Conservation (phyloP, 2,329 filamentous ascomycete species). For the Penicillium sp. region DNA sequence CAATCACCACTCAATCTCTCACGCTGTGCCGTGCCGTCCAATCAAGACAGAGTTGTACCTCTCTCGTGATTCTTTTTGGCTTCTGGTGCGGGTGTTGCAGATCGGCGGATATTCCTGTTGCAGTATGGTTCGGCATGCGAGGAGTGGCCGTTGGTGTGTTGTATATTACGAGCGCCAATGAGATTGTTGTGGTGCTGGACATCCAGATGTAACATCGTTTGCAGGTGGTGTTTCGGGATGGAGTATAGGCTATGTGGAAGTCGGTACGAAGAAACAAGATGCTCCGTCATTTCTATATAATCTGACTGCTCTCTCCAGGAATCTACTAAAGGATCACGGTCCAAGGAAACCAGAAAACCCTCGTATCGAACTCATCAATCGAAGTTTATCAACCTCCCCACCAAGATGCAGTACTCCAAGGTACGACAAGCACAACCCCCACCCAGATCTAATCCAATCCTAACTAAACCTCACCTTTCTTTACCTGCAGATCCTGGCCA, state of each 20-base stretch:
- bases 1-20: conserved; percentile 21
- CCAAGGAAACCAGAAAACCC: not conserved
- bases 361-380: not conserved
- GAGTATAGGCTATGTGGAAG: not conserved
- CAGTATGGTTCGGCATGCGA: conserved; percentile 4
- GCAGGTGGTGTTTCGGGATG: conserved; percentile 5
- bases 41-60: conserved; percentile 8
- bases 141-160: not conserved
- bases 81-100: conserved; percentile 4
- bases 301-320: not conserved
- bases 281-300: conserved; percentile 10
- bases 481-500: conserved; percentile 18
- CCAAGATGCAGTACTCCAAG: conserved; percentile 31
- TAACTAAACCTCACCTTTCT: not conserved
- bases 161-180: conserved; percentile 4
- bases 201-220: conserved; percentile 21
- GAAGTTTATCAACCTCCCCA: not conserved
- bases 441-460: not conserved
- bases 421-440: conserved; percentile 13
- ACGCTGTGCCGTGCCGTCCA: conserved; percentile 14
- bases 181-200: not conserved
- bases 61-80: not conserved
- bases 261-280: not conserved
- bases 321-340: not conserved
- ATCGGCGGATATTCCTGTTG: conserved; percentile 22